Evolutionary conservation across 192 early-diverging fungal genomes (phyloP).

Genomic region (Coemansia guatemalensis): DNA sequence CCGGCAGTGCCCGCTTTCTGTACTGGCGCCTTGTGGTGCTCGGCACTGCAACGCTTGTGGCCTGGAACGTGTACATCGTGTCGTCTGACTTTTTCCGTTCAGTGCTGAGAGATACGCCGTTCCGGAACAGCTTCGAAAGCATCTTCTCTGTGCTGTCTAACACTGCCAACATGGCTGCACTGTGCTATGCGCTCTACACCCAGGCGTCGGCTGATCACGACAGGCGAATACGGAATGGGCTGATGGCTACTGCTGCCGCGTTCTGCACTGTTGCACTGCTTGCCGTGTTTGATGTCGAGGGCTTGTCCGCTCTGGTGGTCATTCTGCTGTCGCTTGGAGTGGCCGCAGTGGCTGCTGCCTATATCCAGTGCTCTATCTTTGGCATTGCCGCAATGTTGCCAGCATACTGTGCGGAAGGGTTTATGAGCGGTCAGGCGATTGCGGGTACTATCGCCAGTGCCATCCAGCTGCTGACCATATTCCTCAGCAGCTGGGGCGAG

Average conservation of each 20-base stretch:
- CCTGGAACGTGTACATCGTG: constrained; percentile 81
- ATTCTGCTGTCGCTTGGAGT: constrained; percentile 52
- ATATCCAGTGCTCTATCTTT: constrained; percentile 70
- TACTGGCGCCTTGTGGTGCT: constrained; percentile 64
- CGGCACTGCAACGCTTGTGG: constrained; percentile 69
- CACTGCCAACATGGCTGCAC: constrained; percentile 56
- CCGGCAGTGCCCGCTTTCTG: constrained; percentile 18
- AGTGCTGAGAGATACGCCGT: constrained; percentile 59
- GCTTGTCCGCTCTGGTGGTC: constrained; percentile 49
- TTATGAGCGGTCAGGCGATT: constrained; percentile 65
- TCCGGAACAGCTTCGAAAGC: constrained; percentile 70
- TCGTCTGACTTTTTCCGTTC: constrained; percentile 70
- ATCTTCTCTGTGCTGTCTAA: constrained; percentile 69
- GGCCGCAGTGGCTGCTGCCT: constrained; percentile 62
- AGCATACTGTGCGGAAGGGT: constrained; percentile 64
- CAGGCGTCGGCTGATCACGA: constrained; percentile 47
- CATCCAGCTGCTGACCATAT: constrained; percentile 60
- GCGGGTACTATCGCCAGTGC: constrained; percentile 69
- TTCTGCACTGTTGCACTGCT: constrained; percentile 56
- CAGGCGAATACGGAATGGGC: constrained; percentile 34
- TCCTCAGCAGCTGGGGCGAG: not conserved
- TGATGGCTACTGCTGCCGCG: constrained; percentile 53
- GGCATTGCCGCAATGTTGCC: constrained; percentile 66
- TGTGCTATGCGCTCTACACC: constrained; percentile 53
- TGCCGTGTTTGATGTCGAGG: constrained; percentile 52